Evolutionary conservation across 306 rosid species (phyloP).

Genomic region (Sicyos edulis): DNA sequence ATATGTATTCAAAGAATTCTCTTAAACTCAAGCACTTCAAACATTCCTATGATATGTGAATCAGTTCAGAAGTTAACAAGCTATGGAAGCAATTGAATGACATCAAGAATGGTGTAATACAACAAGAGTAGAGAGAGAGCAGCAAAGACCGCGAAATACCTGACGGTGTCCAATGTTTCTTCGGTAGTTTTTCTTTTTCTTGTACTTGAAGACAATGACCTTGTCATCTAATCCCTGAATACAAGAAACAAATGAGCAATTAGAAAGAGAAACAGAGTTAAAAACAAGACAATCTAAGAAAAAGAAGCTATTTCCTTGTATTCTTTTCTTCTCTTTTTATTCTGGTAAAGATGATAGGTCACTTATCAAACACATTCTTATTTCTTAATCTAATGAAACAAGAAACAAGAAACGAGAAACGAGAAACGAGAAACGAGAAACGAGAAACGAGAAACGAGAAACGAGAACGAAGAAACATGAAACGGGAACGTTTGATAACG

Average conservation of each 20-base stretch:
- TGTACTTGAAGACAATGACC: conserved; percentile 87
- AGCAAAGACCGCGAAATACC: conserved; percentile 32
- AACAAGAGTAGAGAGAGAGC: not conserved
- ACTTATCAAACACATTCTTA: too few relatives aligned
- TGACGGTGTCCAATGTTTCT: conserved; percentile 90
- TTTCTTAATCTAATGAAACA: too few relatives aligned
- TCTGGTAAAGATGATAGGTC: too few relatives aligned
- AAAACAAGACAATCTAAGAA: not conserved
- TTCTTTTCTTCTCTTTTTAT: too few relatives aligned
- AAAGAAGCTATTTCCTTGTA: not conserved
- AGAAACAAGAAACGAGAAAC: too few relatives aligned
- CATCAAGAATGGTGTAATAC: not conserved
- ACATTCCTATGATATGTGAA: not conserved
- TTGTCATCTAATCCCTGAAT: conserved; percentile 65
- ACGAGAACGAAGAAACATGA: too few relatives aligned
- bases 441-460: too few relatives aligned
- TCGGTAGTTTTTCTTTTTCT: conserved; percentile 76
- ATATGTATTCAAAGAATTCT: not conserved
- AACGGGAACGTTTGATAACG: too few relatives aligned
- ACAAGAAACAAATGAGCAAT: conserved; percentile 14
- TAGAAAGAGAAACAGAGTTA: not conserved
- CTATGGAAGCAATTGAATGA: not conserved
- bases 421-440: too few relatives aligned
- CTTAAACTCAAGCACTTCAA: not conserved
- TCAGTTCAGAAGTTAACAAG: conserved; percentile 8